Percentiles rank a stretch among this genome's conserved stretches.
Conservation (phyloP, 2,329 filamentous ascomycete genomes). For the Apiospora malaysiana region DNA sequence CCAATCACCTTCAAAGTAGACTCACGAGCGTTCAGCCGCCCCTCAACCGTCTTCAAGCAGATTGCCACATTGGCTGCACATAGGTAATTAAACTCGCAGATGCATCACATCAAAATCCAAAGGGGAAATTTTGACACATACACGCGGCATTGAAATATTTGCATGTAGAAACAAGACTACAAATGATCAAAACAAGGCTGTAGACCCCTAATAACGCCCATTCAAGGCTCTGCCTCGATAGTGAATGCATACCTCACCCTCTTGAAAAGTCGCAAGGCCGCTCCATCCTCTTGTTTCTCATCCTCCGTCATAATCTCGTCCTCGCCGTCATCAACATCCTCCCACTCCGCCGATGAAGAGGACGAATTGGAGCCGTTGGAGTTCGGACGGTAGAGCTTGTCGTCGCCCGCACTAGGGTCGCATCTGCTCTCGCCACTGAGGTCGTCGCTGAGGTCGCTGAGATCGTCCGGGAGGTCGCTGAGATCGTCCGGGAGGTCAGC, state of each 20-base stretch:
- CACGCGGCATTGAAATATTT: neutral
- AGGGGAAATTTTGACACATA: neutral
- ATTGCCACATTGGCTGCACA: neutral
- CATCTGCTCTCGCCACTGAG: too few relatives aligned
- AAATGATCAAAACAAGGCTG: neutral
- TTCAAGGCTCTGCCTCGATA: neutral
- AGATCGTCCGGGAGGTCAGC: neutral
- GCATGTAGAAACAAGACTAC: neutral
- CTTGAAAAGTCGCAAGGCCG: neutral
- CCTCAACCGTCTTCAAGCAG: constrained; percentile 33
- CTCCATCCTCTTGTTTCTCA: neutral
- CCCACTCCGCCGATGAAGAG: neutral
- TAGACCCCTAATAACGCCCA: neutral
- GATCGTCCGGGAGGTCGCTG: too few relatives aligned
- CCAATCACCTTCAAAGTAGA: constrained; percentile 31
- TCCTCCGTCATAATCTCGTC: neutral
- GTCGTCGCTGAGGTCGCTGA: too few relatives aligned
- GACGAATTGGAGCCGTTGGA: neutral
- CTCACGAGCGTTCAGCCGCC: constrained; percentile 32
- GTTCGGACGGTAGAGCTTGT: neutral
- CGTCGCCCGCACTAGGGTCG: neutral
- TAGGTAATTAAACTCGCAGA: neutral
- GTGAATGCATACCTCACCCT: neutral
- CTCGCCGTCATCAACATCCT: neutral
- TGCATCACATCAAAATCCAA: neutral